A percentile compares a stretch with the other conserved stretches of the same genome.
Evolutionary conservation across 805 yeast genomes (phyloP).

Genomic region (Lachancea thermotolerans): DNA sequence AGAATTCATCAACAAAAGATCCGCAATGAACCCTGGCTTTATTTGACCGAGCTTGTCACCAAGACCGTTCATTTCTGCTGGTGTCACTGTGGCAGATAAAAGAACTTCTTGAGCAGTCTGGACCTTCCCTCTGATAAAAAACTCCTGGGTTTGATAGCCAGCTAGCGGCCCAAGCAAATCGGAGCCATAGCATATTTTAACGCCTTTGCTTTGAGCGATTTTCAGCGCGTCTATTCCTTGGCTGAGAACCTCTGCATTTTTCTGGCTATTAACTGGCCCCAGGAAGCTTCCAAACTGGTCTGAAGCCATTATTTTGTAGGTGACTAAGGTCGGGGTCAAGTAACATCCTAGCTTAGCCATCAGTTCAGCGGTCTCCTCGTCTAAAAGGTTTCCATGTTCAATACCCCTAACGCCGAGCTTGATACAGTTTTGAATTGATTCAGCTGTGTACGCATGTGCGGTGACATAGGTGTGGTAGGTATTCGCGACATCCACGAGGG

Average conservation of each 20-base stretch:
- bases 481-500: conserved; percentile 9
- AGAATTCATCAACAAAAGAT: conserved; percentile 9
- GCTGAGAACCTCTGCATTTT: conserved; percentile 9
- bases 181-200: conserved; percentile 11
- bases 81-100: conserved; percentile 11
- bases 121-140: conserved; percentile 9
- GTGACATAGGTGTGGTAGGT: conserved; percentile 11
- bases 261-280: conserved; percentile 5
- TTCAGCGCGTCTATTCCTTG: conserved; percentile 9
- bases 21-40: conserved; percentile 11
- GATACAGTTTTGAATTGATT: conserved; percentile 9
- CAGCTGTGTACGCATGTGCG: conserved; percentile 12
- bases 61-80: conserved; percentile 10
- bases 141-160: conserved; percentile 13
- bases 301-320: conserved; percentile 11
- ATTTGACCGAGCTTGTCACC: conserved; percentile 10
- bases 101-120: conserved; percentile 9
- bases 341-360: conserved; percentile 10
- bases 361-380: conserved; percentile 9
- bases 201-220: conserved; percentile 8
- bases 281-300: conserved; percentile 10
- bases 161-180: conserved; percentile 10
- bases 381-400: conserved; percentile 11
- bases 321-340: conserved; percentile 11
- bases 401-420: conserved; percentile 11